These are phyloP conservation scores for Linnemannia exigua DNA, from an alignment of 192 early-diverging fungal genomes.

Conservation along the genomic window DNA sequence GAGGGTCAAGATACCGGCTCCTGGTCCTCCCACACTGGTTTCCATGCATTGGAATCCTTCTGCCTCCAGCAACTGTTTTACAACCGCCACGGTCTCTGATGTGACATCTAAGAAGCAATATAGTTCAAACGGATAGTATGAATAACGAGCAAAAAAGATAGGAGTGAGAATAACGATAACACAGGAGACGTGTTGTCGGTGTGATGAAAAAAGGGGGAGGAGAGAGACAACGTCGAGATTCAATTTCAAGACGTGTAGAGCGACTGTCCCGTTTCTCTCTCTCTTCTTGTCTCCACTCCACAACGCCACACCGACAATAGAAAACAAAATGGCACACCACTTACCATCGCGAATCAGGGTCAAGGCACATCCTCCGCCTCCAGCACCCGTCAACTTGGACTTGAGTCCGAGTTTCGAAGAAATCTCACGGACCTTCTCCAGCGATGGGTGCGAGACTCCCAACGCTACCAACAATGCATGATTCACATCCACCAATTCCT, in stretches of 20 bases:
- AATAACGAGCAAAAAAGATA: background rate
- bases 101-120: slow-evolving; percentile 52
- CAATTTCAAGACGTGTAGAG: background rate
- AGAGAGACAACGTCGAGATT: background rate
- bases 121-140: background rate
- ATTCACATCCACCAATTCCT: slow-evolving; percentile 88
- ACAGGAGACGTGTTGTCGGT: background rate
- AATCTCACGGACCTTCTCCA: slow-evolving; percentile 84
- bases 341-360: slow-evolving; percentile 80
- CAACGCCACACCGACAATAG: background rate
- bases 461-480: slow-evolving; percentile 83
- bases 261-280: background rate
- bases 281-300: background rate
- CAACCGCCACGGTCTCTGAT: slow-evolving; percentile 56
- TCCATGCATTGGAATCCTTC: slow-evolving; percentile 81
- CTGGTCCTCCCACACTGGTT: slow-evolving; percentile 78
- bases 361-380: slow-evolving; percentile 97
- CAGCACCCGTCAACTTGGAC: slow-evolving; percentile 96
- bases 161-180: no score
- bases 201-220: background rate
- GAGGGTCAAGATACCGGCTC: slow-evolving; percentile 61
- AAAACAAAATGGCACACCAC: background rate
- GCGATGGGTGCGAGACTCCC: slow-evolving; percentile 86
- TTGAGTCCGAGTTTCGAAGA: slow-evolving; percentile 71
- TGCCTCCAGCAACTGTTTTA: slow-evolving; percentile 62